phyloP scores from a whole-genome alignment of 106 monocot genomes.

The Vanilla planifolia region DNA sequence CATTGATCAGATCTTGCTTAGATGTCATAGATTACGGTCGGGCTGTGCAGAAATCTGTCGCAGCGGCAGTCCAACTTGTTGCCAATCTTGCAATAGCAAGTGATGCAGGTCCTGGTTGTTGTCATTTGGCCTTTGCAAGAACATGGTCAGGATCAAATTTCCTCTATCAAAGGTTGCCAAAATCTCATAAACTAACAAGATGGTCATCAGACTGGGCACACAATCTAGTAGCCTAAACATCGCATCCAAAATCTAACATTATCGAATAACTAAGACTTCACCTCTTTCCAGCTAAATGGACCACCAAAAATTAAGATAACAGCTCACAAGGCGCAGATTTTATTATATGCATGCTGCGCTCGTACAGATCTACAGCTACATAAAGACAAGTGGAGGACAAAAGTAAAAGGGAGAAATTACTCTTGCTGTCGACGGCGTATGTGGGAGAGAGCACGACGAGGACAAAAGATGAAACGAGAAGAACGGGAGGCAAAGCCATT shows the following conservation, averaged over 20 bases:
- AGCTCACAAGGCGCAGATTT: neutral
- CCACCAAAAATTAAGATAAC: neutral
- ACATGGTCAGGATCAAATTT: neutral
- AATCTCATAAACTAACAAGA: neutral
- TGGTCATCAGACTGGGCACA: too few relatives aligned
- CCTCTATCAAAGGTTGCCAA: neutral
- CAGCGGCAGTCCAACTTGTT: too few relatives aligned
- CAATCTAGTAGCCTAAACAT: neutral
- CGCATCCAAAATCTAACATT: too few relatives aligned
- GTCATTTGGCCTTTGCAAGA: too few relatives aligned
- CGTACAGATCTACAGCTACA: neutral
- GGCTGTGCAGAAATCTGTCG: too few relatives aligned
- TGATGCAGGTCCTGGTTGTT: too few relatives aligned
- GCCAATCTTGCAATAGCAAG: too few relatives aligned
- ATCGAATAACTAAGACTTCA: too few relatives aligned
- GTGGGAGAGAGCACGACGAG: conserved; percentile 23
- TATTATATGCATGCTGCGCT: neutral
- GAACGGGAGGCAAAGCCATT: conserved; percentile 27
- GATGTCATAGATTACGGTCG: too few relatives aligned
- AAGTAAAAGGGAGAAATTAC: conserved; percentile 15
- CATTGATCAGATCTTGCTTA: too few relatives aligned
- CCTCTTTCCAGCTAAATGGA: neutral
- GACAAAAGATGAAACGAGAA: conserved; percentile 10
- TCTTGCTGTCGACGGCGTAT: conserved; percentile 38
- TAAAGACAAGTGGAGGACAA: neutral